phyloP scores from a whole-genome alignment of 257 asterid genomes.

The Lycium ferocissimum region DNA sequence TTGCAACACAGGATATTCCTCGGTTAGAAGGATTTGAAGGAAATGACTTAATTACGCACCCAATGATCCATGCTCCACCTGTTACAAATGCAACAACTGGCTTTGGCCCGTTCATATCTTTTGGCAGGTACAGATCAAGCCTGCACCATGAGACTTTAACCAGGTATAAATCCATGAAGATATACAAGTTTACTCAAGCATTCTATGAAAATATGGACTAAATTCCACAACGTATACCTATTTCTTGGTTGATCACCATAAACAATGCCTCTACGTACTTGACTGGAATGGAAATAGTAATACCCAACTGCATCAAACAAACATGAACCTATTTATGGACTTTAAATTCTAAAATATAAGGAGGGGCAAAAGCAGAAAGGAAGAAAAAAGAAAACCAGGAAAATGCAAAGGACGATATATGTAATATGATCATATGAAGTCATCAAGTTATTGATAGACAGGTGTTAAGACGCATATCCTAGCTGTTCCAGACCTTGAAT shows the following conservation, averaged over 20 bases:
- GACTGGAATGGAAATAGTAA: constrained; percentile 75
- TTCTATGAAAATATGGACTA: constrained; percentile 10
- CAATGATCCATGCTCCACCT: constrained; percentile 99
- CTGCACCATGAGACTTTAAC: constrained; percentile 46
- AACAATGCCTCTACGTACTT: constrained; percentile 78
- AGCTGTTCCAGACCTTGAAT: constrained; percentile 70
- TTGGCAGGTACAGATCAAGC: constrained; percentile 90
- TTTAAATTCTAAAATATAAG: not conserved
- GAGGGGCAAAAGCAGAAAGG: not conserved
- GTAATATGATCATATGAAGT: not conserved
- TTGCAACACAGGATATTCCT: not conserved
- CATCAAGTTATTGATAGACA: not conserved
- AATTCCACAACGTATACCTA: constrained; percentile 51
- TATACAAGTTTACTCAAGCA: not conserved
- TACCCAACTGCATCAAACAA: constrained; percentile 79
- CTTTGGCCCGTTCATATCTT: constrained; percentile 66
- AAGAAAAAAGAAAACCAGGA: not conserved
- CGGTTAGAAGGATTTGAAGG: not conserved
- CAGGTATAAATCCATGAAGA: constrained; percentile 26
- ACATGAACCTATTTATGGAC: constrained; percentile 22
- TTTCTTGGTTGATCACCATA: constrained; percentile 96
- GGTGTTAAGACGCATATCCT: not conserved
- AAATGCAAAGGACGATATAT: not conserved
- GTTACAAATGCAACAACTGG: constrained; percentile 98
- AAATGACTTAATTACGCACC: constrained; percentile 53